Evolutionary conservation across 768 basidiomycete genomes (phyloP).

Genomic region (Boletales sp.): DNA sequence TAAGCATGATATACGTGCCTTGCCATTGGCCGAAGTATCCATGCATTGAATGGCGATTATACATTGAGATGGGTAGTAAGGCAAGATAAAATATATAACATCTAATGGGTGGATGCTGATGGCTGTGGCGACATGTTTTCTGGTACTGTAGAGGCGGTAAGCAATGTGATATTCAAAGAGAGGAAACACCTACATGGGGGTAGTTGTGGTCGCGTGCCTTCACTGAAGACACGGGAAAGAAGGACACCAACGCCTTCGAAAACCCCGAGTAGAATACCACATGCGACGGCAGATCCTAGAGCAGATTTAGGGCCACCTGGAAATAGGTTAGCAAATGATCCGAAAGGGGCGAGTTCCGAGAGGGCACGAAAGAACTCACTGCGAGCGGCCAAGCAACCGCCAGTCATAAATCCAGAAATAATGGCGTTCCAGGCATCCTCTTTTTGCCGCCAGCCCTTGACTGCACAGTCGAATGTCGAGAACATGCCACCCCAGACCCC

Average conservation of each 20-base stretch:
- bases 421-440: constrained; percentile 99
- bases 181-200: constrained; percentile 59
- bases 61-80: constrained; percentile 34
- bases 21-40: constrained; percentile 25
- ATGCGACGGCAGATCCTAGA: constrained; percentile 89
- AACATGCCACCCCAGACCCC: constrained; percentile 98
- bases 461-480: constrained; percentile 96
- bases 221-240: constrained; percentile 83
- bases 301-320: constrained; percentile 91
- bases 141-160: constrained; percentile 40
- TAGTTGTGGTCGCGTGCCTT: constrained; percentile 74
- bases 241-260: constrained; percentile 96
- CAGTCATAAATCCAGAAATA: constrained; percentile 97
- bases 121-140: constrained; percentile 52
- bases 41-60: constrained; percentile 35
- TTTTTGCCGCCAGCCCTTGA: constrained; percentile 95
- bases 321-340: constrained; percentile 5
- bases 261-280: constrained; percentile 92
- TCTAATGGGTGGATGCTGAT: constrained; percentile 50
- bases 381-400: constrained; percentile 90
- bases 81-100: constrained; percentile 31
- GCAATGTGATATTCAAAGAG: neutral
- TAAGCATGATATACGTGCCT: constrained; percentile 16
- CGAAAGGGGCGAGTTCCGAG: neutral
- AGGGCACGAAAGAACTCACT: constrained; percentile 52